A percentile compares a stretch with the other conserved stretches of the same genome.
Evolutionary conservation across 768 basidiomycete species (phyloP).

Genomic region (Glaciozyma martinii): DNA sequence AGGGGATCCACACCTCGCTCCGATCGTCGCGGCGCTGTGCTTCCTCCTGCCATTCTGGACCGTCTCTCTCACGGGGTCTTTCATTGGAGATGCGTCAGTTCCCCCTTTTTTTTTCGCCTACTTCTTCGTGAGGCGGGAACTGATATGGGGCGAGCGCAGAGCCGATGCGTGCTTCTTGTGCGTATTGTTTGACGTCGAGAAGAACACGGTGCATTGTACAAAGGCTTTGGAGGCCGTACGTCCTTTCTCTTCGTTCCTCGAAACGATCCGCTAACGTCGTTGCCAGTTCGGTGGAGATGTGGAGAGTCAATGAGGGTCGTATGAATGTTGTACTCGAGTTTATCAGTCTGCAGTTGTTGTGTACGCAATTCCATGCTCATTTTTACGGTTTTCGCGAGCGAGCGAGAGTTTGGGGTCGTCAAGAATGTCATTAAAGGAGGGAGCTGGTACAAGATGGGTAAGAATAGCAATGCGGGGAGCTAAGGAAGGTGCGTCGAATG

Average conservation of each 20-base stretch:
- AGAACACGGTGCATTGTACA: constrained; percentile 14
- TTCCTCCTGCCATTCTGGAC: constrained; percentile 26
- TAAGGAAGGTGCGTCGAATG: too few relatives aligned
- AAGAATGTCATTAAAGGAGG: too few relatives aligned
- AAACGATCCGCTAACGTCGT: too few relatives aligned
- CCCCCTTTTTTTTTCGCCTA: not conserved
- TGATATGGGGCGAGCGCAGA: not conserved
- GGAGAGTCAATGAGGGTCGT: too few relatives aligned
- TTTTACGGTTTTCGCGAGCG: too few relatives aligned
- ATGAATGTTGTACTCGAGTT: too few relatives aligned
- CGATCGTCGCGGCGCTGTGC: constrained; percentile 59
- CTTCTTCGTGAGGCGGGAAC: not conserved
- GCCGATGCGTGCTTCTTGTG: constrained; percentile 20
- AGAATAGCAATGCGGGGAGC: too few relatives aligned
- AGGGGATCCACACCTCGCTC: constrained; percentile 52
- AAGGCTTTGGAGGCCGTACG: constrained; percentile 29
- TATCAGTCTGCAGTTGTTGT: too few relatives aligned
- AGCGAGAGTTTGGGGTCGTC: too few relatives aligned
- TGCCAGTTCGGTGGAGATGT: too few relatives aligned
- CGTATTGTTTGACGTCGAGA: constrained; percentile 19
- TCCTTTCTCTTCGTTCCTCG: not conserved
- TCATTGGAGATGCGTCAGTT: constrained; percentile 20
- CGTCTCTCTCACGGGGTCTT: constrained; percentile 8
- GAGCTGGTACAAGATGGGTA: too few relatives aligned
- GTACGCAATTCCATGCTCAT: too few relatives aligned